phyloP scores from a whole-genome alignment of 2,329 filamentous ascomycete genomes.

The Mycosphaerella sp. region DNA sequence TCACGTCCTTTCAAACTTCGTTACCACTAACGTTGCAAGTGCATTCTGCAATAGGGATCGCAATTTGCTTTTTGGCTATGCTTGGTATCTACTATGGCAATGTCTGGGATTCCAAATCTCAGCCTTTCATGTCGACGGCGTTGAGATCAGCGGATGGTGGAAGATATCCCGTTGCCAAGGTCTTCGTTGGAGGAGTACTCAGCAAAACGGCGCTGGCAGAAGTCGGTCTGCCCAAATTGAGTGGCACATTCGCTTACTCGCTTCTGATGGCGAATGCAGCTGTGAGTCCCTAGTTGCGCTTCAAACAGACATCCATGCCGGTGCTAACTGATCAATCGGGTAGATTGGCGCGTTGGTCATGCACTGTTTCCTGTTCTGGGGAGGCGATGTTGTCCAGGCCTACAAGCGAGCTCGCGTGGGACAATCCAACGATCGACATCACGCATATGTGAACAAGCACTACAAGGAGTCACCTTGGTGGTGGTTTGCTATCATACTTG shows the following conservation, averaged over 20 bases:
- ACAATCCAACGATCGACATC: constrained; percentile 46
- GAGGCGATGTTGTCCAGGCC: constrained; percentile 44
- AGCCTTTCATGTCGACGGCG: constrained; percentile 52
- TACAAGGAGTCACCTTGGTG: constrained; percentile 46
- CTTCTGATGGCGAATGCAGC: constrained; percentile 54
- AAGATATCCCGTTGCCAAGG: constrained; percentile 35
- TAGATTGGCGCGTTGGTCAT: constrained; percentile 49
- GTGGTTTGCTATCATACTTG: constrained; percentile 31
- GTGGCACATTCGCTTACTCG: constrained; percentile 40
- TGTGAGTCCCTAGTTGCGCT: constrained; percentile 5
- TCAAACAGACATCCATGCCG: neutral
- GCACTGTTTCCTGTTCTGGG: constrained; percentile 52
- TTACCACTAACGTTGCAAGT: constrained; percentile 45
- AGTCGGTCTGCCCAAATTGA: constrained; percentile 45
- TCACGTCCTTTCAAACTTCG: constrained; percentile 48
- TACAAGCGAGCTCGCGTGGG: constrained; percentile 44
- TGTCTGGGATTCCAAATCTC: constrained; percentile 41
- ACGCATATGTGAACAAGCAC: constrained; percentile 47
- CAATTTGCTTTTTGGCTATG: constrained; percentile 48
- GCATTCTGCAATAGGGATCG: constrained; percentile 43
- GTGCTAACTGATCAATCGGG: neutral
- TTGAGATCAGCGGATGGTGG: constrained; percentile 40
- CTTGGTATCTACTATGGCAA: constrained; percentile 48
- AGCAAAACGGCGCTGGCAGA: constrained; percentile 38
- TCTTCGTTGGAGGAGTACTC: constrained; percentile 39